Percentiles rank a stretch among this genome's conserved stretches.
These are phyloP conservation scores for Hyparrhenia diplandra DNA, from an alignment of 176 grass and related monocot species.

Conservation along the genomic window DNA sequence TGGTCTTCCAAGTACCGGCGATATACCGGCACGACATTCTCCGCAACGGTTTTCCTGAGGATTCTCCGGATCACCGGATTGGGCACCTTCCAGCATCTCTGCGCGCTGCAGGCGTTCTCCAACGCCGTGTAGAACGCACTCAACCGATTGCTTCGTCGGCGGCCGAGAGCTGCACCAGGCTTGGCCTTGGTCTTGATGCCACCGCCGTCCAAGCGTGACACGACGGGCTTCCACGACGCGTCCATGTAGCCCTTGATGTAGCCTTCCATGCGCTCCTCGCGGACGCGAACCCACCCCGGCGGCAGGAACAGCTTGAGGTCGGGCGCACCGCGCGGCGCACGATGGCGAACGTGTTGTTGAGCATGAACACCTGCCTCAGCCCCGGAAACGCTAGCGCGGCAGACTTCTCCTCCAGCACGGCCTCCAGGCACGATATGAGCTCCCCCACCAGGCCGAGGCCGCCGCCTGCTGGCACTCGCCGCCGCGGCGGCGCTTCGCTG, in stretches of 20 bases:
- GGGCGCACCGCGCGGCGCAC: slow-evolving; percentile 25
- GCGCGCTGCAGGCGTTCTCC: slow-evolving; percentile 36
- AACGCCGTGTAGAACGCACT: slow-evolving; percentile 12
- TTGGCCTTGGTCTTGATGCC: not conserved
- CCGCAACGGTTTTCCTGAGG: not conserved
- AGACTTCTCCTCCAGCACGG: slow-evolving; percentile 38
- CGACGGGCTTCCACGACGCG: slow-evolving; percentile 7
- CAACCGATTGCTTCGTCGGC: not conserved
- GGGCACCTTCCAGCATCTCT: slow-evolving; percentile 39
- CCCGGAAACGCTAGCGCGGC: slow-evolving; percentile 22
- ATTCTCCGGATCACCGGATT: slow-evolving; percentile 6
- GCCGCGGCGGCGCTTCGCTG: not conserved
- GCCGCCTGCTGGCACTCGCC: not conserved
- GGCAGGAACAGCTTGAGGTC: slow-evolving; percentile 38
- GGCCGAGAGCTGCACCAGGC: not conserved
- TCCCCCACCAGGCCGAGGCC: not conserved
- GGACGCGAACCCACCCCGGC: not conserved
- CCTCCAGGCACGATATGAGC: slow-evolving; percentile 29
- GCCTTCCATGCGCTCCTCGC: slow-evolving; percentile 25
- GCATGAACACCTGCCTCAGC: slow-evolving; percentile 42
- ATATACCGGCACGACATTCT: slow-evolving; percentile 24
- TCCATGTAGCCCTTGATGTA: slow-evolving; percentile 26
- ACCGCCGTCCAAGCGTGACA: not conserved
- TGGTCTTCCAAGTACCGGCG: slow-evolving; percentile 11
- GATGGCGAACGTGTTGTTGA: slow-evolving; percentile 42